These are phyloP conservation scores for Letharia columbiana DNA, from an alignment of 495 filamentous ascomycete species.

Conservation along the genomic window DNA sequence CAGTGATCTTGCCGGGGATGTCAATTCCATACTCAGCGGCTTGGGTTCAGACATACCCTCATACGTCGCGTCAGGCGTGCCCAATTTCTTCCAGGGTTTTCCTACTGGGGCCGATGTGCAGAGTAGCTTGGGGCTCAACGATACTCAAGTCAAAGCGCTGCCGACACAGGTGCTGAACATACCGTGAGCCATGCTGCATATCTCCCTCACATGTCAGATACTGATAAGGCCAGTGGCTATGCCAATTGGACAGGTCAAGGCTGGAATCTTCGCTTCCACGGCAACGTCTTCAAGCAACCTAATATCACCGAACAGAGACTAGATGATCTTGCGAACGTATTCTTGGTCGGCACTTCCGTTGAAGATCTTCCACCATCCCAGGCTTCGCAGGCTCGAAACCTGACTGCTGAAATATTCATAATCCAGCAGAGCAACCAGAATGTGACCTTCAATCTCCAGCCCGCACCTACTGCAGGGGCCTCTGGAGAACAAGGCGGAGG, in stretches of 20 bases:
- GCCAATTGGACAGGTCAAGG: constrained; percentile 69
- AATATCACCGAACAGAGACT: constrained; percentile 52
- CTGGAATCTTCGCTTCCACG: constrained; percentile 70
- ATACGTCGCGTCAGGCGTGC: constrained; percentile 54
- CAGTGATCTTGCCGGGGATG: constrained; percentile 38
- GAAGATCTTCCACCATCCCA: constrained; percentile 49
- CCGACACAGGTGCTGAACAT: constrained; percentile 68
- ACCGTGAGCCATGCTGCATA: constrained; percentile 35
- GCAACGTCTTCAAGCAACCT: constrained; percentile 71
- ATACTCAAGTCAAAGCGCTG: constrained; percentile 45
- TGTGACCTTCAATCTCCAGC: constrained; percentile 55
- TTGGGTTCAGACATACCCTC: constrained; percentile 47
- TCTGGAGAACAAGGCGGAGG: constrained; percentile 46
- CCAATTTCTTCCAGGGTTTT: constrained; percentile 58
- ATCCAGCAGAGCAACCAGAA: constrained; percentile 57
- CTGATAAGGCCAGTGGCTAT: constrained; percentile 45
- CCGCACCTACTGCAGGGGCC: constrained; percentile 40
- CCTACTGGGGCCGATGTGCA: constrained; percentile 52
- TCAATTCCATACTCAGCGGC: constrained; percentile 34
- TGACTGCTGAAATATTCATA: constrained; percentile 62
- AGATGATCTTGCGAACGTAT: constrained; percentile 58
- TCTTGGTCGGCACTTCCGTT: constrained; percentile 56
- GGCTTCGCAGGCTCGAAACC: constrained; percentile 58
- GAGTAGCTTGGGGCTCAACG: constrained; percentile 50
- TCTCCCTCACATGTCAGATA: not conserved